Conservation (phyloP, 805 yeast species). For the Tetrapisispora phaffii region DNA sequence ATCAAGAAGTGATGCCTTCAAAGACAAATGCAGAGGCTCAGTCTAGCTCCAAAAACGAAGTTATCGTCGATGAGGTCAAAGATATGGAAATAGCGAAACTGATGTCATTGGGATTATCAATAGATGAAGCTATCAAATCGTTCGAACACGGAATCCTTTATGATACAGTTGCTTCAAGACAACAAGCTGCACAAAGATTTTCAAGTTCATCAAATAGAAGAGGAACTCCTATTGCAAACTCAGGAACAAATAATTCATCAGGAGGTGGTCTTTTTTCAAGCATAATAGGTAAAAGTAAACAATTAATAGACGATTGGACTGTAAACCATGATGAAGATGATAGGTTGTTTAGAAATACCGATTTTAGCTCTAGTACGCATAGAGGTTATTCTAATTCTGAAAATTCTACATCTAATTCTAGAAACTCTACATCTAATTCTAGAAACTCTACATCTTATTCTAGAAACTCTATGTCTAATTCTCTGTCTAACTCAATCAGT, state of each 20-base stretch:
- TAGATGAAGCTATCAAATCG: constrained; percentile 15
- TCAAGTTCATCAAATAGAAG: not conserved
- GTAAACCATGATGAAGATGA: constrained; percentile 18
- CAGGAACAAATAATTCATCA: too few relatives aligned
- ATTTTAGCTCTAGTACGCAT: not conserved
- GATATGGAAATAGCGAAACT: constrained; percentile 29
- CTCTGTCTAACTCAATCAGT: not conserved
- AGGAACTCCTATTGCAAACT: too few relatives aligned
- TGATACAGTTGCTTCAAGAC: constrained; percentile 11
- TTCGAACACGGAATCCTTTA: constrained; percentile 21
- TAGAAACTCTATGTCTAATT: not conserved
- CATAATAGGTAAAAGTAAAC: constrained; percentile 26
- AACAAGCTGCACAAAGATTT: not conserved
- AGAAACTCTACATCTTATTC: not conserved
- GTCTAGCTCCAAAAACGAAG: not conserved
- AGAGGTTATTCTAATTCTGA: not conserved
- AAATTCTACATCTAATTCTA: not conserved
- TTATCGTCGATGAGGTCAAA: constrained; percentile 24
- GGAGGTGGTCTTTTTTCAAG: constrained; percentile 3
- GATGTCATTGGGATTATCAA: constrained; percentile 25
- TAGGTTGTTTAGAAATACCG: constrained; percentile 7
- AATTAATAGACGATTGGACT: constrained; percentile 20
- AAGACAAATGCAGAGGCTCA: not conserved
- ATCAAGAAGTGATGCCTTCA: not conserved
- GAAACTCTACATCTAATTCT: not conserved